Base-by-base conservation (phyloP, 169 alveolate genomes). In the Eimeria maxima region DNA sequence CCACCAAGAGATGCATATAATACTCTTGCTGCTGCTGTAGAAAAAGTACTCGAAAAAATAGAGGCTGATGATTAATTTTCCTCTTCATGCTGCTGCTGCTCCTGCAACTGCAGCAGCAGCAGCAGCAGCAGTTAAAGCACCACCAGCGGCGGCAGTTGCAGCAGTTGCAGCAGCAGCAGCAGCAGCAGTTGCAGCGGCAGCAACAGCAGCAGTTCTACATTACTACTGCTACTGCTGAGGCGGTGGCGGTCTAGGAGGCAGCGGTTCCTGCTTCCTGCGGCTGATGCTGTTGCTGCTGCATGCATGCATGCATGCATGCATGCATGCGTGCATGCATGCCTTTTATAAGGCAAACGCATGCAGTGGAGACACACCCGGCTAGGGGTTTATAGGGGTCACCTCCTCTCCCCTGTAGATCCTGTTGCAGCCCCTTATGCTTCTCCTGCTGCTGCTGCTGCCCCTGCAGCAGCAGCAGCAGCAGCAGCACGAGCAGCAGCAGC, bases 391-490 rank as follows among this genome's bases (percentile, higher is more conserved):
- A 50, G 57, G 11, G 57, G 57, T 11, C 11, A 11, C 57, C 11
- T 5, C 57, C 57, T 50, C 57, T 50, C 57, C 11, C 57, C 57
- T 50, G 57, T 50, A 50, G 57, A 50, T 22, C 29, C 57, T n/a
- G 11, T 11, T 7, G 11, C 57, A 50, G 11, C 57, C 11, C 57
- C 18, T 11, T 7, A 7, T 50, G 57, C 67, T 8, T 16, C 67
- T 8, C n/a, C 67, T 8, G 67, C 67, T 57, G 67, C 3, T 57
- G 16, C 67, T 98, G 45, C 97, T 24, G 67, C 67, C 7, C n/a
- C 67, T 13, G 24, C 67, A 57, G 18, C 67, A 57, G 67, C 67
- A 57, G 67, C 98, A 57, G 67, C 67, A 57, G 24, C 67, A 8
- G 67, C 67, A 8, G 67, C 67, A 13, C n/a, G 5, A 13, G 67